Evolutionary conservation across 2,329 filamentous ascomycete genomes (phyloP).

Genomic region (Fusarium haematococcum): DNA sequence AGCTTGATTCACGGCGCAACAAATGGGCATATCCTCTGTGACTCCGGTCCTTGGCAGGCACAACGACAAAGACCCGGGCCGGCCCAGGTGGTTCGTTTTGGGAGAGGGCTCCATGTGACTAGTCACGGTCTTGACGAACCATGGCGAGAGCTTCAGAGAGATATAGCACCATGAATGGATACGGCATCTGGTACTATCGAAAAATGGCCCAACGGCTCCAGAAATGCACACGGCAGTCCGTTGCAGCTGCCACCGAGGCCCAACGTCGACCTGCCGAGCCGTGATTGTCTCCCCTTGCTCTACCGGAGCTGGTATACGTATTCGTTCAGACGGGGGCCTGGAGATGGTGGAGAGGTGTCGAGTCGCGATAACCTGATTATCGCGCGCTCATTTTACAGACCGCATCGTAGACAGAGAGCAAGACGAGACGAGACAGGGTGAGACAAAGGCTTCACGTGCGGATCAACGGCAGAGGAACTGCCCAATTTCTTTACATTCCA

Average conservation of each 20-base stretch:
- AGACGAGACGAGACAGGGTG: constrained; percentile 25
- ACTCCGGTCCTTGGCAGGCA: constrained; percentile 13
- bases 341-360: constrained; percentile 24
- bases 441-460: constrained; percentile 25
- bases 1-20: neutral
- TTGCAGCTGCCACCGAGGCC: constrained; percentile 1
- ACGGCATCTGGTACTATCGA: neutral
- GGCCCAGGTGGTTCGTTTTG: constrained; percentile 17
- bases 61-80: neutral
- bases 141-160: constrained; percentile 7
- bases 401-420: constrained; percentile 8
- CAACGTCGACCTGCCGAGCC: neutral
- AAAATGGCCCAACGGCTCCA: neutral
- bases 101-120: constrained; percentile 12
- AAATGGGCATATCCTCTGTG: constrained; percentile 8
- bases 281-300: neutral
- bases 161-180: constrained; percentile 2
- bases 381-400: constrained; percentile 26
- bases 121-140: constrained; percentile 8
- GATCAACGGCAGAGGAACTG: constrained; percentile 14
- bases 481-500: constrained; percentile 32
- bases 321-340: neutral
- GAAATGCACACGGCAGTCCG: neutral
- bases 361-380: constrained; percentile 26
- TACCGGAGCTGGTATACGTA: neutral